phyloP scores from a whole-genome alignment of 176 grass and related monocot species.

The Poa pratensis region DNA sequence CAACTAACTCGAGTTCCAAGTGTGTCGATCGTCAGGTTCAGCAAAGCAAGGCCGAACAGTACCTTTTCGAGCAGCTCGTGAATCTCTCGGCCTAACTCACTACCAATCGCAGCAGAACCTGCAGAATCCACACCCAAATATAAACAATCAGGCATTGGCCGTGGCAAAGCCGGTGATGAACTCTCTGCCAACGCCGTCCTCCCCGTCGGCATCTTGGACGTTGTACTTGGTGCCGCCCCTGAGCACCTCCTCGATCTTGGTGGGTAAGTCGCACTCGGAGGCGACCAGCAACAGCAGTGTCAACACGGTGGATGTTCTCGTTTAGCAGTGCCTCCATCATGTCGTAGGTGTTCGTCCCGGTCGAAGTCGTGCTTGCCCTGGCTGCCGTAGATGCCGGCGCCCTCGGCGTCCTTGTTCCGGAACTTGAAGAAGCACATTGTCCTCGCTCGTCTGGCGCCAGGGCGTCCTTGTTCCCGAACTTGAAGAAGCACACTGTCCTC shows the following conservation, averaged over 20 bases:
- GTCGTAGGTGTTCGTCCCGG: slow-evolving; percentile 91
- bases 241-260: slow-evolving; percentile 89
- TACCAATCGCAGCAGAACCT: background rate
- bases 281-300: slow-evolving; percentile 88
- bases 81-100: slow-evolving; percentile 21
- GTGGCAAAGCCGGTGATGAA: slow-evolving; percentile 62
- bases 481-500: background rate
- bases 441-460: slow-evolving; percentile 24
- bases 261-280: slow-evolving; percentile 84
- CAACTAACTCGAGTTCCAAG: background rate
- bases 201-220: slow-evolving; percentile 79
- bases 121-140: slow-evolving; percentile 2
- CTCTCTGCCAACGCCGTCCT: slow-evolving; percentile 77
- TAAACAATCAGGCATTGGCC: slow-evolving; percentile 43
- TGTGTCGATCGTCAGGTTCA: background rate
- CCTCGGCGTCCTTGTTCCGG: slow-evolving; percentile 49
- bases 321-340: slow-evolving; percentile 95
- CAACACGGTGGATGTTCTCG: slow-evolving; percentile 88
- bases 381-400: slow-evolving; percentile 70
- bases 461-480: no score
- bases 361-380: slow-evolving; percentile 89
- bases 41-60: slow-evolving; percentile 2
- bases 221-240: slow-evolving; percentile 76
- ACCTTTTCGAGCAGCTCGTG: slow-evolving; percentile 22
- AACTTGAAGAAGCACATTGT: slow-evolving; percentile 74